Base-by-base conservation (phyloP, 148 eudicot genomes). In the Cornus suecica region DNA sequence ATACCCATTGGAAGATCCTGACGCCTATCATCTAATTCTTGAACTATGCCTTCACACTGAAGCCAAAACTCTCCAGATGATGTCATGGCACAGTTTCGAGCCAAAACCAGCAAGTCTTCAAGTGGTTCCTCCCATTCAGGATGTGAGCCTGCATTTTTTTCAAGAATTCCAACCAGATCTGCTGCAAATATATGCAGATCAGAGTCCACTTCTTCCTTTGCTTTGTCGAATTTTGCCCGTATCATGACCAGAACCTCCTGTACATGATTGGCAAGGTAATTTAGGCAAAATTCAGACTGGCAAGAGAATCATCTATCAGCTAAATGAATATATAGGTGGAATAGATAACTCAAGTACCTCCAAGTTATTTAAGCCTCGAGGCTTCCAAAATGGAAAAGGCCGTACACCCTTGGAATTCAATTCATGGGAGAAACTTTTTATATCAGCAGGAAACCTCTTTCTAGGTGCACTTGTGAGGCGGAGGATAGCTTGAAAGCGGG, bases 151-250 rank as follows among this genome's bases (percentile, higher is more conserved):
- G 92, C 85, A 84, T 96, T 93, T 84, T 96, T 96, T 80, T 96
- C 99, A 74, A 96, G 81, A 76, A 88, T 68, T 73, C 97, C 94
- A 76, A 96, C 91, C 32, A 96, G 87, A 87, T 96, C 97, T 71
- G 98, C 99, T 45, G 99, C 99, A 84, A 93, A 93, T 27, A 91
- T 80, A 18, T 89, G 98, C 73, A 96, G 84, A 83, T 96, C 99
- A 76, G 98, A 76, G 78, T 96, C 98, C 24, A 96, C 99, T 89
- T 96, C 99, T 84, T 96, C 99, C 83, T 96, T 96, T 73, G 99
- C 99, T 87, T 91, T 96, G 87, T 96, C 98, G 84, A 96, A 96
- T 75, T 89, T 93, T 79, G 89, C 85, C 65, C 95, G 77, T 72
- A 96, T 96, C 93, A 93, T 93, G 45, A 81, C 89, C 84, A 96